phyloP scores from a whole-genome alignment of 345 rosid species.

The Linum tenue region DNA sequence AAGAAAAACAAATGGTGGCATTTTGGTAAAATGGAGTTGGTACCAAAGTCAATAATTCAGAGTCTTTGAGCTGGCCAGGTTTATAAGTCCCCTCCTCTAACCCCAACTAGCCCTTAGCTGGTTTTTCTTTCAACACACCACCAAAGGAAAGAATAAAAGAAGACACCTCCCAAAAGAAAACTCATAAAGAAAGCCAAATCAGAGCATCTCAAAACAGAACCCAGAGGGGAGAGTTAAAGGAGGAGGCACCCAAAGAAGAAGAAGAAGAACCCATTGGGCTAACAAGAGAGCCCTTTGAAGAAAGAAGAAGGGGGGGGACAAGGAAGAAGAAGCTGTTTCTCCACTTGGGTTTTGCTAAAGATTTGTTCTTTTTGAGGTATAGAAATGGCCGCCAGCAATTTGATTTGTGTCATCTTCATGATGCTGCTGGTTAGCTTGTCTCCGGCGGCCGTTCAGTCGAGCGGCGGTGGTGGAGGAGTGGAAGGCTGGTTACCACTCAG shows the following conservation, averaged over 20 bases:
- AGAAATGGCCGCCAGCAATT: slow-evolving; percentile 24
- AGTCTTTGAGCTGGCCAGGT: background rate
- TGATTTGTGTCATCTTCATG: slow-evolving; percentile 23
- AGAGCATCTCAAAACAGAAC: background rate
- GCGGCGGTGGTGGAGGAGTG: slow-evolving; percentile 29
- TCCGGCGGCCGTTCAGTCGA: slow-evolving; percentile 26
- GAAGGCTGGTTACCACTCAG: slow-evolving; percentile 46
- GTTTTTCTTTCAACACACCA: slow-evolving; percentile 6
- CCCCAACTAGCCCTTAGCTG: slow-evolving; percentile 8
- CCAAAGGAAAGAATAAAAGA: background rate
- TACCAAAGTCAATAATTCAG: slow-evolving; percentile 11
- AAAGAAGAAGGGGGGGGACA: background rate
- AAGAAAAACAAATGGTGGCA: slow-evolving; percentile 12
- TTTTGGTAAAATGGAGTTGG: slow-evolving; percentile 12
- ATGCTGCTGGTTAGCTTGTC: slow-evolving; percentile 15
- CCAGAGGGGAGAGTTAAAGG: background rate
- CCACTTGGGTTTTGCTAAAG: no score
- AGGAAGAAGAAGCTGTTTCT: background rate
- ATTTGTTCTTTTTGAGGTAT: background rate
- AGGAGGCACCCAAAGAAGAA: background rate
- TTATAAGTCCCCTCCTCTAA: slow-evolving; percentile 15
- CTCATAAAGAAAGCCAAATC: no score
- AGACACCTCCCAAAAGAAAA: background rate
- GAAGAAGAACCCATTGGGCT: background rate
- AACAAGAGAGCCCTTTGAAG: background rate